Evolutionary conservation across 441 rosid genomes (phyloP).

Genomic region (Manihot esculenta): DNA sequence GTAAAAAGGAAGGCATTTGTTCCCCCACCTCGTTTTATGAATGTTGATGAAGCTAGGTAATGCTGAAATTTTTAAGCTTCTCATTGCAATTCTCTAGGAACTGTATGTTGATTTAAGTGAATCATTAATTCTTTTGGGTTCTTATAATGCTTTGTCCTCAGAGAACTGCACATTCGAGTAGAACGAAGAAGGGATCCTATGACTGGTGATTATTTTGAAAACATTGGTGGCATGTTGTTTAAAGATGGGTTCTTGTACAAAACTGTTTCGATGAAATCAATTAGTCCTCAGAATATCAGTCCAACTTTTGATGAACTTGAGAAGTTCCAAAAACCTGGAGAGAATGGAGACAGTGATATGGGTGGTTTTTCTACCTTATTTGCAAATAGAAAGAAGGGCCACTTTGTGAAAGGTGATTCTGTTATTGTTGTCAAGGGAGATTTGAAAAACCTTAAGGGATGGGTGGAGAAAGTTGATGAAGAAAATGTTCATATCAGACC

Average conservation of each 20-base stretch:
- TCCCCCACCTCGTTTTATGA: slow-evolving; percentile 97
- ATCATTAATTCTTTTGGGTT: background rate
- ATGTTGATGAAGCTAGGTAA: slow-evolving; percentile 95
- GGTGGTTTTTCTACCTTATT: slow-evolving; percentile 84
- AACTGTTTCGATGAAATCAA: slow-evolving; percentile 84
- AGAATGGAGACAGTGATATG: slow-evolving; percentile 72
- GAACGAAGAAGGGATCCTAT: slow-evolving; percentile 87
- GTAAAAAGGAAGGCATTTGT: slow-evolving; percentile 88
- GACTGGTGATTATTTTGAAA: slow-evolving; percentile 95
- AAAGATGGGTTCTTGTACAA: slow-evolving; percentile 94
- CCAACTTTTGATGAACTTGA: slow-evolving; percentile 98
- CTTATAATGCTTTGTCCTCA: slow-evolving; percentile 25
- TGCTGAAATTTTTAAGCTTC: slow-evolving; percentile 3
- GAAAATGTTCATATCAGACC: slow-evolving; percentile 88
- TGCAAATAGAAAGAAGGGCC: slow-evolving; percentile 94
- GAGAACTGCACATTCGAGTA: slow-evolving; percentile 92
- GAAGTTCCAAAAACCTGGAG: slow-evolving; percentile 76
- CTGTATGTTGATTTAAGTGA: slow-evolving; percentile 6
- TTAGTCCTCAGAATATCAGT: slow-evolving; percentile 66
- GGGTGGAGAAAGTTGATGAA: slow-evolving; percentile 99
- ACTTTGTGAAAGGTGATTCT: slow-evolving; percentile 97
- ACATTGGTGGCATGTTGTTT: slow-evolving; percentile 73
- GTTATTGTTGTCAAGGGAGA: slow-evolving; percentile 94
- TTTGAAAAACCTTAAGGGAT: slow-evolving; percentile 88
- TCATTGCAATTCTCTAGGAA: slow-evolving; percentile 2